These are phyloP conservation scores for Acanthamoeba quina DNA, from an alignment of 208 protist species.

Conservation along the genomic window DNA sequence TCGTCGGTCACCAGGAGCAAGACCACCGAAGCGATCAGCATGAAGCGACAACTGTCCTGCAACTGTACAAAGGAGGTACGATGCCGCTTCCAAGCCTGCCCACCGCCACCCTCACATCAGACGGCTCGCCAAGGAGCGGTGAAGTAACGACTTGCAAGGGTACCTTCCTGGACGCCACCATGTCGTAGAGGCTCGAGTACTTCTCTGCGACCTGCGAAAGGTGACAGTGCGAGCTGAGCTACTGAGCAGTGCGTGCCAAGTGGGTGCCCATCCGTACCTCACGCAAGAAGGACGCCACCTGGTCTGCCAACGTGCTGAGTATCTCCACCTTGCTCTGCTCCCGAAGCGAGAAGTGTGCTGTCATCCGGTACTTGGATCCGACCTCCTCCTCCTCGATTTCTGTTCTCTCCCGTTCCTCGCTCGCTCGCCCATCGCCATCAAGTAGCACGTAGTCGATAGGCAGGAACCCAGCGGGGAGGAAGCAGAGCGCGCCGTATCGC, in stretches of 20 bases:
- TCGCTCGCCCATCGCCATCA: neutral
- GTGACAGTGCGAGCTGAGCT: neutral
- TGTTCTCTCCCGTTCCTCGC: neutral
- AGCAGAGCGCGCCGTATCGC: constrained; percentile 11
- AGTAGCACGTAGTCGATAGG: neutral
- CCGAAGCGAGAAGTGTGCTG: constrained; percentile 31
- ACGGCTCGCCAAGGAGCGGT: too few species aligned
- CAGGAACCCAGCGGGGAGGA: neutral
- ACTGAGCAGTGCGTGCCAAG: too few species aligned
- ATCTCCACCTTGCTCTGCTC: constrained; percentile 65
- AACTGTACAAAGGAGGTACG: constrained; percentile 27
- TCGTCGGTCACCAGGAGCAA: constrained; percentile 40
- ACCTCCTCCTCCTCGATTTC: neutral
- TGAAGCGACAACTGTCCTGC: constrained; percentile 29
- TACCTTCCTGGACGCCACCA: constrained; percentile 40
- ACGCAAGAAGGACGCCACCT: constrained; percentile 20
- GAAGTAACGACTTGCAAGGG: neutral
- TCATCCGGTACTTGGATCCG: neutral
- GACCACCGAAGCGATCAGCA: neutral
- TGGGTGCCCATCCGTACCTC: neutral
- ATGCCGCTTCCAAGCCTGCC: constrained; percentile 60
- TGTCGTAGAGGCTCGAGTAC: neutral
- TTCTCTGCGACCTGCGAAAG: constrained; percentile 3
- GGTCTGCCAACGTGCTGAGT: neutral
- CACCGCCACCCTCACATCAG: neutral